Percentiles rank a stretch among this genome's conserved stretches.
Evolutionary conservation across 345 rosid genomes (phyloP).

Genomic region (Arabidopsis thaliana): TAIR10.1 NC_003070.9:6417501-6418000

Average conservation of each 20-base stretch:
- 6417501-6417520: conserved; percentile 82
- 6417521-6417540: conserved; percentile 76
- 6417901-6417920: neutral
- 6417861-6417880: conserved; percentile 29
- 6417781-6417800: conserved; percentile 99
- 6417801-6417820: conserved; percentile 85
- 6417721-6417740: conserved; percentile 98
- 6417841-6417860: conserved; percentile 41
- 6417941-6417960: too few species aligned
- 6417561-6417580: conserved; percentile 90
- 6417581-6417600: conserved; percentile 95
- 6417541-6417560: conserved; percentile 86
- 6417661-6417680: conserved; percentile 5
- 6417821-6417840: conserved; percentile 68
- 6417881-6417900: neutral
- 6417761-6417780: conserved; percentile 95
- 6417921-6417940: too few species aligned
- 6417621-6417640: conserved; percentile 27
- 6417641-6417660: conserved; percentile 7
- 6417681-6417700: conserved; percentile 41
- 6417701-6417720: conserved; percentile 98
- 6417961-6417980: conserved; percentile 14
- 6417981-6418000: neutral
- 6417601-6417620: conserved; percentile 77
- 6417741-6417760: conserved; percentile 97